Evolutionary conservation across 805 yeast species (phyloP).

Genomic region (Zygotorulaspora chibaensis): DNA sequence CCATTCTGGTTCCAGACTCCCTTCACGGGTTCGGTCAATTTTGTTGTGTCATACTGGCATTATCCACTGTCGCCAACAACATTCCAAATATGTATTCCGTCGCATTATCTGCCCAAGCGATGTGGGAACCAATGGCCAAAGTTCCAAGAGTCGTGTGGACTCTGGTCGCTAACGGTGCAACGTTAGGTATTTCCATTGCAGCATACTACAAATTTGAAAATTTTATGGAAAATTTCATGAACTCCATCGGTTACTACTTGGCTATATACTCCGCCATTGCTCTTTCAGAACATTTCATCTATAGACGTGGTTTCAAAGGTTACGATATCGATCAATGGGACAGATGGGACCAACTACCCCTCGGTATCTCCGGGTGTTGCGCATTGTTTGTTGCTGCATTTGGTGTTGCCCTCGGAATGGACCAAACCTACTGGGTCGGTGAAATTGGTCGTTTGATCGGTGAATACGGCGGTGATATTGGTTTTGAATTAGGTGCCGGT

Average conservation of each 20-base stretch:
- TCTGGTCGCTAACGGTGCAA: conserved; percentile 62
- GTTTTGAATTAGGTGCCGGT: conserved; percentile 70
- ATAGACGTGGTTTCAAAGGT: conserved; percentile 57
- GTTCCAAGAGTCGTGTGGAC: conserved; percentile 86
- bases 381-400: conserved; percentile 81
- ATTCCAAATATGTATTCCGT: conserved; percentile 91
- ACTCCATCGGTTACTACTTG: conserved; percentile 84
- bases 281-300: conserved; percentile 76
- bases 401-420: conserved; percentile 84
- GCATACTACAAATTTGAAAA: conserved; percentile 69
- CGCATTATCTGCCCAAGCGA: conserved; percentile 78
- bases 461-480: conserved; percentile 54
- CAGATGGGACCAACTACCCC: conserved; percentile 55
- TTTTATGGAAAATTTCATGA: conserved; percentile 85
- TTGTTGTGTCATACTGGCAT: conserved; percentile 75
- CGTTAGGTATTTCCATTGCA: conserved; percentile 84
- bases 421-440: conserved; percentile 80
- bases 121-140: conserved; percentile 65
- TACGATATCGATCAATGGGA: conserved; percentile 62
- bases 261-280: conserved; percentile 76
- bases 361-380: conserved; percentile 71
- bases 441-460: conserved; percentile 60
- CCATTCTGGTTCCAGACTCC: conserved; percentile 71
- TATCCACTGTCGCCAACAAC: conserved; percentile 86
- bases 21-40: conserved; percentile 87